Conservation (phyloP, 495 filamentous ascomycete genomes). For the Talaromyces adpressus region DNA sequence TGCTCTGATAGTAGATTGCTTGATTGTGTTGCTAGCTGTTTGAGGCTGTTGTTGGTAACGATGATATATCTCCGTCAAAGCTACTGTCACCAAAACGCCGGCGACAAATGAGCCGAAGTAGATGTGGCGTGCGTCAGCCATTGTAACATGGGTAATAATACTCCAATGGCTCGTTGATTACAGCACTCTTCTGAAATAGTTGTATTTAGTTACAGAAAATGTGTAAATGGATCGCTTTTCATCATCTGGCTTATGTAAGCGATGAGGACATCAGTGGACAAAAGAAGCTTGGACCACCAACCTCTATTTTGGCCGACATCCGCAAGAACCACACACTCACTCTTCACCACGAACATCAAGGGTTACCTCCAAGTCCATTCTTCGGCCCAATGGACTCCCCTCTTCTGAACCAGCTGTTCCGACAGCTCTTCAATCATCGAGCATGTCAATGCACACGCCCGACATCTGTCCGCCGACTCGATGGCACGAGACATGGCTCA, state of each 20-base stretch:
- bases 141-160: not conserved
- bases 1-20: slow-evolving; percentile 6
- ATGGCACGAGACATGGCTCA: not conserved
- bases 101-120: slow-evolving; percentile 64
- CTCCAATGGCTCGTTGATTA: not conserved
- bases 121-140: slow-evolving; percentile 17
- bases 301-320: slow-evolving; percentile 12
- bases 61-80: slow-evolving; percentile 63
- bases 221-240: too few relatives aligned
- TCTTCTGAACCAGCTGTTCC: slow-evolving; percentile 68
- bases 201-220: too few relatives aligned
- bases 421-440: slow-evolving; percentile 69
- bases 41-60: not conserved
- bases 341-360: not conserved
- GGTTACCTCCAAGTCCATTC: not conserved
- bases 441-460: slow-evolving; percentile 47
- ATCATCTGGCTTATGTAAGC: not conserved
- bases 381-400: slow-evolving; percentile 68
- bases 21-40: slow-evolving; percentile 8
- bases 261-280: not conserved
- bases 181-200: too few relatives aligned
- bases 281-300: slow-evolving; percentile 26
- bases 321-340: slow-evolving; percentile 7
- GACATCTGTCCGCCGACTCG: not conserved
- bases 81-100: slow-evolving; percentile 63